Evolutionary conservation across 805 yeast genomes (phyloP), one percentile per base, ranked within the genome.

Genomic region (Saccharomyces cerevisiae): DNA sequence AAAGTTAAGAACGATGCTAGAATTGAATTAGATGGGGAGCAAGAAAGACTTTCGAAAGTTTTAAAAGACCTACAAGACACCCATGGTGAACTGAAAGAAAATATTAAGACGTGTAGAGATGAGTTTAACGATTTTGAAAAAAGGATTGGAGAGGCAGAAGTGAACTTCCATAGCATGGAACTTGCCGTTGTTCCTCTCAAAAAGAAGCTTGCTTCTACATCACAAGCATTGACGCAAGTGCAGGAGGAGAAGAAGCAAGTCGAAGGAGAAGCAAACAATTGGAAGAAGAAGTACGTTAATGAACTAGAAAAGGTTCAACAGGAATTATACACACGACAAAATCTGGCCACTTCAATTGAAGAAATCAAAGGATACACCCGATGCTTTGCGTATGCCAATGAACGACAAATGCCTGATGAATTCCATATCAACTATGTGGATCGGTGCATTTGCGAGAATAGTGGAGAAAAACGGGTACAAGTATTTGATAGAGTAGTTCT

Each of bases 281-380:
- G 63, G 49, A 49, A 0, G 59, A 64, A 14, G 61, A 62, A 41
- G 26, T 70, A 70, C 54, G 53, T 63, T 21, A 55, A 53, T 2
- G 54, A 70, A 5, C 52, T 56, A 10, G 59, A 53, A 1, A 76
- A 74, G 55, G 57, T 70, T 41, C 64, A 67, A 9, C 68, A 68
- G 28, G 76, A 76, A 57, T 67, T 66, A 21, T 61, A 58, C 8
- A 70, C 75, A 24, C 67, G 76, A 52, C 68, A 77, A 56, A 66
- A 71, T 3, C 62, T 80, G 47, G 82, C 79, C 58, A 77, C 78
- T 56, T 71, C 79, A 2, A 79, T 80, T 14, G 70, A 71, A 46
- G 72, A 71, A 48, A 50, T 64, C 14, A 51, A 56, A 21, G 72
- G 70, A 0, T 62, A 61, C 27, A 57, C 68, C 11, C 61, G 74